These are phyloP conservation scores for Acmispon strigosus DNA, from an alignment of 306 rosid genomes.

Conservation along the genomic window DNA sequence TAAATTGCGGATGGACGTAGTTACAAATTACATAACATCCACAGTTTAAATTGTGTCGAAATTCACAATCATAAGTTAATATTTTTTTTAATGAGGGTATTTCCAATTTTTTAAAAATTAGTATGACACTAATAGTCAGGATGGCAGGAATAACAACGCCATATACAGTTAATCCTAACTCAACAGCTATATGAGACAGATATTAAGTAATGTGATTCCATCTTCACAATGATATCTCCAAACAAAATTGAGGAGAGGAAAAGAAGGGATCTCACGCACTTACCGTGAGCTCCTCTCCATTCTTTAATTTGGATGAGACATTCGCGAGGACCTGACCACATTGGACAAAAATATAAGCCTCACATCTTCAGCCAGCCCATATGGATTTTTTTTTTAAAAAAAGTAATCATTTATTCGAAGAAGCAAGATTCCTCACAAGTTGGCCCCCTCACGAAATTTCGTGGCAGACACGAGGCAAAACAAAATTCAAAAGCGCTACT, in stretches of 20 bases:
- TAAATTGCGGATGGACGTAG: no score
- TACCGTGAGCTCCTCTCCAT: conserved; percentile 7
- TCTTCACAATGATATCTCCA: no score
- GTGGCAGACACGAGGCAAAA: conserved; percentile 1
- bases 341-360: conserved; percentile 15
- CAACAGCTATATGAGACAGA: neutral
- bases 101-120: no score
- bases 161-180: no score
- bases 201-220: neutral
- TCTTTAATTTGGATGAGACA: conserved; percentile 13
- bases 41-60: no score
- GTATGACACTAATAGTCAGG: no score
- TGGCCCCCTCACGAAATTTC: neutral
- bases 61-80: no score
- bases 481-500: neutral
- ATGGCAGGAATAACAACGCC: no score
- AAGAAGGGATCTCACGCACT: conserved; percentile 21
- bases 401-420: neutral
- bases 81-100: no score
- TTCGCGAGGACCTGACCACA: conserved; percentile 18
- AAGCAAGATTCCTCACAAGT: neutral
- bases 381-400: neutral
- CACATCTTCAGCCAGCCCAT: conserved; percentile 1
- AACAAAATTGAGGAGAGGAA: neutral
- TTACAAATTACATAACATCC: no score